Percentiles rank a stretch among this genome's conserved stretches.
These are phyloP conservation scores for Actinomortierella ambigua DNA, from an alignment of 371 early-diverging fungal species.

Conservation along the genomic window DNA sequence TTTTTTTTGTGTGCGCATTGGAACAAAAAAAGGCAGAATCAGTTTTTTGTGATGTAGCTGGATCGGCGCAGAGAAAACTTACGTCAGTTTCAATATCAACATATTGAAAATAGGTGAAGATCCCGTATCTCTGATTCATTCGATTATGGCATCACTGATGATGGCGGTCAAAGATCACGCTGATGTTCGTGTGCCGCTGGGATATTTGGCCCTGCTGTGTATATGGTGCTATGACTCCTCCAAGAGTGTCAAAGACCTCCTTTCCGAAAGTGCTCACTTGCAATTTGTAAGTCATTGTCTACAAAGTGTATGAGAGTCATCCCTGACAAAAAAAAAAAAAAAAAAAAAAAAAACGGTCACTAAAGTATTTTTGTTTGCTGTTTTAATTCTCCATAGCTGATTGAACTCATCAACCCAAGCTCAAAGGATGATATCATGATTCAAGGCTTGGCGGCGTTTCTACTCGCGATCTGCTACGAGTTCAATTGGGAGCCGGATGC, in stretches of 20 bases:
- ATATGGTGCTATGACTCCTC: slow-evolving; percentile 87
- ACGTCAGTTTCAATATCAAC: neutral
- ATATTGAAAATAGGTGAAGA: slow-evolving; percentile 51
- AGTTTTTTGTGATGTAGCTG: no score
- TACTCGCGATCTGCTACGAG: slow-evolving; percentile 86
- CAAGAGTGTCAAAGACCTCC: slow-evolving; percentile 74
- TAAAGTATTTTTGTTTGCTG: neutral
- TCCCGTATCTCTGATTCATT: slow-evolving; percentile 61
- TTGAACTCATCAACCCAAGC: slow-evolving; percentile 84
- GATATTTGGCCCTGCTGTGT: slow-evolving; percentile 71
- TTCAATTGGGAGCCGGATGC: slow-evolving; percentile 83
- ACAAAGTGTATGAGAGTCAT: neutral
- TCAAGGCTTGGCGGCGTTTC: slow-evolving; percentile 89
- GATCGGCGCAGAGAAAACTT: no score
- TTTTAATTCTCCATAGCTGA: slow-evolving; percentile 56
- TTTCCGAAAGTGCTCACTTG: slow-evolving; percentile 88
- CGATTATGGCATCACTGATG: slow-evolving; percentile 63
- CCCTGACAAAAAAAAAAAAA: neutral
- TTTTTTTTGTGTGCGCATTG: neutral
- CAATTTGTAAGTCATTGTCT: slow-evolving; percentile 73
- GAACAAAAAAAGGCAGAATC: no score
- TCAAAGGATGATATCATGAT: slow-evolving; percentile 83
- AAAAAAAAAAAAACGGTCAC: neutral
- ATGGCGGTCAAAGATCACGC: slow-evolving; percentile 59
- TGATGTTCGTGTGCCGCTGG: slow-evolving; percentile 75